Evolutionary conservation across 495 filamentous ascomycete genomes (phyloP).

Genomic region (Talaromyces adpressus): DNA sequence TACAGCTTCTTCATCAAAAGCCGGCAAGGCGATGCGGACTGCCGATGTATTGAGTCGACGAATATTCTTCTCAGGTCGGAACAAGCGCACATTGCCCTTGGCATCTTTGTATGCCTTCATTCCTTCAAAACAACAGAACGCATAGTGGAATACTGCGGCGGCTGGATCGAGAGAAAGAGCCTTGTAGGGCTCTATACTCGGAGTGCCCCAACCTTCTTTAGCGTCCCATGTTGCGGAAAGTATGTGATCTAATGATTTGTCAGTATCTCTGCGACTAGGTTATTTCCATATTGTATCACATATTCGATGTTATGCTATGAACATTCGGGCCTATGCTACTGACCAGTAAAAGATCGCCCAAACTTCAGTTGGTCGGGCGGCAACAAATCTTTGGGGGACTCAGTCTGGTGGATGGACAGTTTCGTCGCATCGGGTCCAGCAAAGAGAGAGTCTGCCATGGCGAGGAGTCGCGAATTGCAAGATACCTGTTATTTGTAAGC

Average conservation of each 20-base stretch:
- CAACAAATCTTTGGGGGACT: neutral
- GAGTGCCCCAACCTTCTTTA: slow-evolving; percentile 56
- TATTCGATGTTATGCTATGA: neutral
- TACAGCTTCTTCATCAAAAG: slow-evolving; percentile 55
- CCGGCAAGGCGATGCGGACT: slow-evolving; percentile 63
- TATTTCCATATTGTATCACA: neutral
- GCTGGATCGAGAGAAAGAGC: slow-evolving; percentile 65
- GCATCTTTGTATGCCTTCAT: slow-evolving; percentile 70
- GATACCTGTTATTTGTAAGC: neutral
- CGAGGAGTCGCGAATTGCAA: neutral
- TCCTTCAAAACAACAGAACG: slow-evolving; percentile 82
- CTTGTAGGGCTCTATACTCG: slow-evolving; percentile 67
- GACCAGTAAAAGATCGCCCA: slow-evolving; percentile 4
- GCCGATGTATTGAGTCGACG: slow-evolving; percentile 59
- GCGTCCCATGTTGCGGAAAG: slow-evolving; percentile 60
- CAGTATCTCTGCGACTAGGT: neutral
- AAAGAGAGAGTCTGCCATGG: neutral
- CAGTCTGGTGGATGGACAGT: neutral
- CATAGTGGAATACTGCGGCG: slow-evolving; percentile 75
- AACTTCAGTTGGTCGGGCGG: slow-evolving; percentile 9
- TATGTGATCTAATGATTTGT: slow-evolving; percentile 57
- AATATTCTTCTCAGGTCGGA: slow-evolving; percentile 65
- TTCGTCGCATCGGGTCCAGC: neutral
- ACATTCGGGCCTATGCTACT: neutral
- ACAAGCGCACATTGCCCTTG: slow-evolving; percentile 67